These are phyloP conservation scores for Citropsis articulata DNA, from an alignment of 345 rosid species.

Conservation along the genomic window DNA sequence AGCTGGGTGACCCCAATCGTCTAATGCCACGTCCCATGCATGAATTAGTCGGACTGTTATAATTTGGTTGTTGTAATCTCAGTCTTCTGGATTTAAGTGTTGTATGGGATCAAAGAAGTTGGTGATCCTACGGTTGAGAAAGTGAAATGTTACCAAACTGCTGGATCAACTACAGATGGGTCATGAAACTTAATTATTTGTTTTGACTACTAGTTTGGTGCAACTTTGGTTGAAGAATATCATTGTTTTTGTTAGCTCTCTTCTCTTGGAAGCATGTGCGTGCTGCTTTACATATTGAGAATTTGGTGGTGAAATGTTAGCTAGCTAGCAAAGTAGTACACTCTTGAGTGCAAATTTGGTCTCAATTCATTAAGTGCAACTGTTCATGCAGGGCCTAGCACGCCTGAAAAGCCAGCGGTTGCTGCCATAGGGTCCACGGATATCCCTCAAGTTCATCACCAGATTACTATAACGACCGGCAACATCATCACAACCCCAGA, in stretches of 20 bases:
- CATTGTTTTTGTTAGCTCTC: constrained; percentile 16
- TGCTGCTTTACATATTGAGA: constrained; percentile 6
- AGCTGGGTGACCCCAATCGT: constrained; percentile 2
- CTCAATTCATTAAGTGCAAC: constrained; percentile 13
- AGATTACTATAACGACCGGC: constrained; percentile 64
- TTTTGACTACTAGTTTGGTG: background rate
- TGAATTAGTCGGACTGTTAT: background rate
- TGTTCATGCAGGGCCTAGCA: constrained; percentile 38
- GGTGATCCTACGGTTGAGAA: background rate
- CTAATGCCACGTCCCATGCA: background rate
- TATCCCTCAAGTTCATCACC: constrained; percentile 57
- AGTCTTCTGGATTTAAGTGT: background rate
- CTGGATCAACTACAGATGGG: constrained; percentile 3
- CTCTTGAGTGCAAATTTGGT: constrained; percentile 6
- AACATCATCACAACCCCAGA: constrained; percentile 35
- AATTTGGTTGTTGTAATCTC: background rate
- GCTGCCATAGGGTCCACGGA: constrained; percentile 34
- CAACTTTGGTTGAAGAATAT: constrained; percentile 4
- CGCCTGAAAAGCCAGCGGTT: constrained; percentile 49
- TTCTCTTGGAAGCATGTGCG: constrained; percentile 17
- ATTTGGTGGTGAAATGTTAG: constrained; percentile 8
- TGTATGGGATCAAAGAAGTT: background rate
- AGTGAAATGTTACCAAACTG: constrained; percentile 21
- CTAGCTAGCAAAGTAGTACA: background rate
- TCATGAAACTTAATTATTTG: background rate